Percentiles rank a stretch among this genome's conserved stretches.
Conservation (phyloP, 805 yeast genomes). For the Candida golubevii region DNA sequence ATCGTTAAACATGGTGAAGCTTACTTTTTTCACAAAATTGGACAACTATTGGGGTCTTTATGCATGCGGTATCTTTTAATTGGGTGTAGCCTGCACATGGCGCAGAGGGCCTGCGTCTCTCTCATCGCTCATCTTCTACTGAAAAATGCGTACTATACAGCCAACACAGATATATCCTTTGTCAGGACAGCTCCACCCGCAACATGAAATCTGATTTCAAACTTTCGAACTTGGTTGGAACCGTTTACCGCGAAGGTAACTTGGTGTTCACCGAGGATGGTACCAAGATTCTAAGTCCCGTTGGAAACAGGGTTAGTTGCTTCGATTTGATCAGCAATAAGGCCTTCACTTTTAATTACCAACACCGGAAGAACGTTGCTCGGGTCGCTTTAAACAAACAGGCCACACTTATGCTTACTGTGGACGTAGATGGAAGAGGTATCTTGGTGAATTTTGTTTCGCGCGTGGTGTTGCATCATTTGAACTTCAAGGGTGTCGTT, state of each 20-base stretch:
- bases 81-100: too few relatives aligned
- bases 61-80: too few relatives aligned
- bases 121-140: conserved; percentile 16
- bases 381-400: conserved; percentile 80
- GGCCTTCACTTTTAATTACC: conserved; percentile 86
- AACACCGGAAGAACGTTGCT: conserved; percentile 81
- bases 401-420: conserved; percentile 72
- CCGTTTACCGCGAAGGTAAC: conserved; percentile 93
- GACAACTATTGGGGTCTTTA: neutral
- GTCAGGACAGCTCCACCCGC: neutral
- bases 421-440: conserved; percentile 91
- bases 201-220: conserved; percentile 82
- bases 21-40: too few relatives aligned
- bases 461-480: conserved; percentile 85
- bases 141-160: conserved; percentile 9
- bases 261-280: conserved; percentile 85
- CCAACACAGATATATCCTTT: too few relatives aligned
- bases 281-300: conserved; percentile 77
- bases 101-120: neutral
- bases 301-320: conserved; percentile 87
- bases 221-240: conserved; percentile 86
- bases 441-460: conserved; percentile 81
- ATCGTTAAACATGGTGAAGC: too few relatives aligned
- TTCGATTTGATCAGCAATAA: conserved; percentile 82
- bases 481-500: conserved; percentile 83